A percentile compares a stretch with the other conserved stretches of the same genome.
Conservation (phyloP, 495 filamentous ascomycete species). For the Recurvomyces mirabilis region DNA sequence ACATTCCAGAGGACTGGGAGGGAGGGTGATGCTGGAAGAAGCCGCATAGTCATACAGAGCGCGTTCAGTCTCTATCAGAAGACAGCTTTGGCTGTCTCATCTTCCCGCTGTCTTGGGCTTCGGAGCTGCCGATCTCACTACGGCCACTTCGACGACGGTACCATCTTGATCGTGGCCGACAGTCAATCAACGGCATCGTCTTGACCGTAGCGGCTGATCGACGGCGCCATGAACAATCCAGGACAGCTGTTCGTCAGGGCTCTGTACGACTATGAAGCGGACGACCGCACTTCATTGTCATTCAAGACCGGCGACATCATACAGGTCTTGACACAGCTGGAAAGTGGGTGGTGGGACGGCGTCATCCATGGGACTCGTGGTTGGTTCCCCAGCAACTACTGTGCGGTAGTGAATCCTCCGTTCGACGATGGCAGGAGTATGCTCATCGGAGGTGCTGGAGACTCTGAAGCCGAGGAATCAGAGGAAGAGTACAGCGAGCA, state of each 20-base stretch:
- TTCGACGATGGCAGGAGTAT: slow-evolving; percentile 50
- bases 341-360: slow-evolving; percentile 99
- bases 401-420: slow-evolving; percentile 60
- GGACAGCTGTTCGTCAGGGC: slow-evolving; percentile 87
- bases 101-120: too few relatives aligned
- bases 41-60: too few relatives aligned
- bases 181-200: slow-evolving; percentile 56
- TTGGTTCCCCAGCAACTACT: slow-evolving; percentile 99
- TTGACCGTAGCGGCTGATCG: too few relatives aligned
- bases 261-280: slow-evolving; percentile 93
- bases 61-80: too few relatives aligned
- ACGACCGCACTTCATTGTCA: slow-evolving; percentile 91
- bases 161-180: background rate
- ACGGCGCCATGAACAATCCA: slow-evolving; percentile 55
- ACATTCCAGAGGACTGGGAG: too few relatives aligned
- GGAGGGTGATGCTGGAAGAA: too few relatives aligned
- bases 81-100: too few relatives aligned
- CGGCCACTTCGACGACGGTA: too few relatives aligned
- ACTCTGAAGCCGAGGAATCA: slow-evolving; percentile 39
- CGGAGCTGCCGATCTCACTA: too few relatives aligned
- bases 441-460: slow-evolving; percentile 10
- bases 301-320: slow-evolving; percentile 94
- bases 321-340: slow-evolving; percentile 92
- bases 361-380: slow-evolving; percentile 86
- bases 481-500: slow-evolving; percentile 55